phyloP scores from a whole-genome alignment of 208 protist genomes.

The Trypanosoma avium region DNA sequence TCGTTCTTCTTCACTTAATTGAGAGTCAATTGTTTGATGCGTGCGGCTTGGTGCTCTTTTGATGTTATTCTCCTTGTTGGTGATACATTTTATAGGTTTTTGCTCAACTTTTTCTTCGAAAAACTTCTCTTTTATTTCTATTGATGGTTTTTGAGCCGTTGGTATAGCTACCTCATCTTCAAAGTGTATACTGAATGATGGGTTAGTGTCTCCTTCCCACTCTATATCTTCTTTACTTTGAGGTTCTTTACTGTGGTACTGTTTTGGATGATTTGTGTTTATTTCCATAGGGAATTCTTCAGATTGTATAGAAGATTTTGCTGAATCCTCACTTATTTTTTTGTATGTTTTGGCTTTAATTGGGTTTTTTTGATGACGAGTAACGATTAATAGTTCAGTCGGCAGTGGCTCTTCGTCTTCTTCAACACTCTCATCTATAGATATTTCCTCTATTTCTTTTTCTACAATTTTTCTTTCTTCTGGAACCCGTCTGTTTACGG shows the following conservation, averaged over 20 bases:
- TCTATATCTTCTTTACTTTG: not conserved
- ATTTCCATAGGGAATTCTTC: not conserved
- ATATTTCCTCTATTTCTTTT: not conserved
- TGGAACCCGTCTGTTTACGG: not conserved
- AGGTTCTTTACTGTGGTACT: not conserved
- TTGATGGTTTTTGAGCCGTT: not conserved
- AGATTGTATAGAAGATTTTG: not conserved
- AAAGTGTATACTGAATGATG: conserved; percentile 1
- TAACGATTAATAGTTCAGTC: not conserved
- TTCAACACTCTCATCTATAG: conserved; percentile 10
- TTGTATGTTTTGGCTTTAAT: not conserved
- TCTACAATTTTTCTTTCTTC: not conserved
- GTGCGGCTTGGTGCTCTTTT: too few species aligned
- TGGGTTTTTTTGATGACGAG: not conserved
- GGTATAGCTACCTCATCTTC: not conserved
- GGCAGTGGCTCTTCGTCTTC: conserved; percentile 18
- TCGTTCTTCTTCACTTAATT: not conserved
- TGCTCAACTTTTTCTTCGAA: too few species aligned
- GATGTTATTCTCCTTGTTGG: too few species aligned
- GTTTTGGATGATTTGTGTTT: not conserved
- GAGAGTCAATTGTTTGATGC: too few species aligned
- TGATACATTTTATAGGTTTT: too few species aligned
- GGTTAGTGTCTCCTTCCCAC: conserved; percentile 10
- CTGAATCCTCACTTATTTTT: not conserved
- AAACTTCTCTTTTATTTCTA: not conserved